Evolutionary conservation across 495 filamentous ascomycete genomes (phyloP).

Genomic region (Aspergillus baeticus): DNA sequence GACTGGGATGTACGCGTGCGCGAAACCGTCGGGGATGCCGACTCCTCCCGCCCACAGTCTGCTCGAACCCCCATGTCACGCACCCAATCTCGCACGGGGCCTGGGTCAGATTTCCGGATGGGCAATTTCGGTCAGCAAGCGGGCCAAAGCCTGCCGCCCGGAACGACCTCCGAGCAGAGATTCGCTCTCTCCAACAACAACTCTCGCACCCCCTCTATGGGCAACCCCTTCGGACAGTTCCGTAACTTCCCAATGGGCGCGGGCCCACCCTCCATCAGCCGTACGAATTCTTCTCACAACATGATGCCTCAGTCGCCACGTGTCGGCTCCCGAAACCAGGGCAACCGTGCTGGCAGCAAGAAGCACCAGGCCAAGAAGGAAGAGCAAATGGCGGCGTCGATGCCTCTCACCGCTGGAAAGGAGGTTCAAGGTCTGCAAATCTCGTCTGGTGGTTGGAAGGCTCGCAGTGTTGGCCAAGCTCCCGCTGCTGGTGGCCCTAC

Average conservation of each 20-base stretch:
- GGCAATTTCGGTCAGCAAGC: constrained; percentile 60
- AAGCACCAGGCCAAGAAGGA: constrained; percentile 55
- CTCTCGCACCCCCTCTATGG: constrained; percentile 37
- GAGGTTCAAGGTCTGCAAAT: constrained; percentile 77
- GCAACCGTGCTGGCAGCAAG: constrained; percentile 52
- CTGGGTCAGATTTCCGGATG: constrained; percentile 57
- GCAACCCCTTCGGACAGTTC: constrained; percentile 57
- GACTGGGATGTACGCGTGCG: constrained; percentile 86
- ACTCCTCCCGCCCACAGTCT: constrained; percentile 68
- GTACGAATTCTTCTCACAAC: constrained; percentile 54
- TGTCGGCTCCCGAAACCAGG: constrained; percentile 49
- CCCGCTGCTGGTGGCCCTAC: constrained; percentile 48
- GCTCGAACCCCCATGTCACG: constrained; percentile 63
- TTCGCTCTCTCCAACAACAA: constrained; percentile 34
- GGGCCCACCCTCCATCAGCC: constrained; percentile 47
- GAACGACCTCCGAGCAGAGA: constrained; percentile 56
- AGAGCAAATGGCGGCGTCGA: constrained; percentile 69
- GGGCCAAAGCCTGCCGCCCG: constrained; percentile 59
- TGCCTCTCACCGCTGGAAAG: constrained; percentile 81
- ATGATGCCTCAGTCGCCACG: constrained; percentile 58
- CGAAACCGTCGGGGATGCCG: constrained; percentile 79
- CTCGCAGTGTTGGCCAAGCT: constrained; percentile 61
- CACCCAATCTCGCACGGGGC: constrained; percentile 46
- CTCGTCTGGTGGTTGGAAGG: constrained; percentile 82
- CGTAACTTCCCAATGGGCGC: constrained; percentile 63